Evolutionary conservation across 2,329 filamentous ascomycete genomes (phyloP).

Genomic region (Microascus cirrosus): DNA sequence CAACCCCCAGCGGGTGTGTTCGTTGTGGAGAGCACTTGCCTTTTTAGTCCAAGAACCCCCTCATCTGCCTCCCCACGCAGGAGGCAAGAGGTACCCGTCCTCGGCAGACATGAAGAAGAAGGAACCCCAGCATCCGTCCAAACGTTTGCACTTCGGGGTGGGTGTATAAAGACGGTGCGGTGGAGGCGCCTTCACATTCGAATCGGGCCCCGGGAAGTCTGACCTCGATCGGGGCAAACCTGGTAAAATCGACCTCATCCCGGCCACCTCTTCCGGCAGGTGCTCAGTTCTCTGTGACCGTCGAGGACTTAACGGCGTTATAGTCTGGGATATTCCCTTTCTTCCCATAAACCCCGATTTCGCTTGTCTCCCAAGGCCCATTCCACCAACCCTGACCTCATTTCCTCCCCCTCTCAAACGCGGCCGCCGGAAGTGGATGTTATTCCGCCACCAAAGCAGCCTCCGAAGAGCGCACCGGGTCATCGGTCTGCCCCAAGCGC

Average conservation of each 20-base stretch:
- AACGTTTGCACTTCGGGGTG: not conserved
- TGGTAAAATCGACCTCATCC: not conserved
- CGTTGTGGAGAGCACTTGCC: not conserved
- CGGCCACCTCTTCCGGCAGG: not conserved
- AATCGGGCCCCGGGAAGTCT: not conserved
- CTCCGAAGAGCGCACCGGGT: not conserved
- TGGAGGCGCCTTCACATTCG: not conserved
- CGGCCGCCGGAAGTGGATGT: not conserved
- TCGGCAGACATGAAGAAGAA: constrained; percentile 2
- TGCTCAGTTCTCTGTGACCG: not conserved
- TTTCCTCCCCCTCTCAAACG: not conserved
- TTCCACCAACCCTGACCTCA: not conserved
- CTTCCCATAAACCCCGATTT: not conserved
- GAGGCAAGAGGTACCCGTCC: not conserved
- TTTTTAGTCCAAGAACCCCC: not conserved
- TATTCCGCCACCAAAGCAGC: not conserved
- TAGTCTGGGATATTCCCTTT: not conserved
- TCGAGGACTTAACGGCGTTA: not conserved
- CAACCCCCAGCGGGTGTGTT: not conserved
- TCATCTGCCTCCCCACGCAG: not conserved
- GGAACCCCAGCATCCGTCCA: not conserved
- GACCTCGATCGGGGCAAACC: not conserved
- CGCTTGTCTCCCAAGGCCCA: not conserved
- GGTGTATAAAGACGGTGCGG: not conserved
- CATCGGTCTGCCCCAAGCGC: not conserved